Evolutionary conservation across 169 alveolate genomes (phyloP).

Genomic region (Eimeria acervulina): DNA sequence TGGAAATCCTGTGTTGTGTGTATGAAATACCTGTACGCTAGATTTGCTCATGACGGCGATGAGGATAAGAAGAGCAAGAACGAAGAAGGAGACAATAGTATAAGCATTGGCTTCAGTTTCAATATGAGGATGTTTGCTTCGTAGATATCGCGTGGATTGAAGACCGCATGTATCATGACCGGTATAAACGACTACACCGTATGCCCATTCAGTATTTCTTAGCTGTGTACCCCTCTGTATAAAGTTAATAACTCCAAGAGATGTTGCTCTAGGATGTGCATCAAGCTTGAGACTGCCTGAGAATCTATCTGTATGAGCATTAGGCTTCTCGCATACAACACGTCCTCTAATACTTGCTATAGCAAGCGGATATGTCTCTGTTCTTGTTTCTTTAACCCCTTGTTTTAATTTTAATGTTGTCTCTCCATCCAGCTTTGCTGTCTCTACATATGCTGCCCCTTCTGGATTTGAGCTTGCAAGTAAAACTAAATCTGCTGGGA

Average conservation of each 20-base stretch:
- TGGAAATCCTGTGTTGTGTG: too few species aligned
- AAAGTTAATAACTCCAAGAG: slow-evolving; percentile 62
- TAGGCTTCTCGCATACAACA: slow-evolving; percentile 80
- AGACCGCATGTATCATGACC: slow-evolving; percentile 97
- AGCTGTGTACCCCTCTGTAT: slow-evolving; percentile 89
- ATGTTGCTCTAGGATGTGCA: slow-evolving; percentile 76
- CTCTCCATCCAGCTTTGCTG: slow-evolving; percentile 98
- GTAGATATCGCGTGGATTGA: slow-evolving; percentile 34
- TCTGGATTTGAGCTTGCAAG: slow-evolving; percentile 93
- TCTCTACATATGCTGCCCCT: slow-evolving; percentile 97
- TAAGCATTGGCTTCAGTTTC: slow-evolving; percentile 73
- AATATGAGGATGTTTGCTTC: slow-evolving; percentile 64
- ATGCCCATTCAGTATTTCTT: slow-evolving; percentile 96
- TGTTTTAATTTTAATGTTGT: slow-evolving; percentile 95
- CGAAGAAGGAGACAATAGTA: slow-evolving; percentile 66
- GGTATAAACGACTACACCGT: slow-evolving; percentile 97
- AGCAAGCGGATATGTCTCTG: slow-evolving; percentile 72
- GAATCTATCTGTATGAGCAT: slow-evolving; percentile 62
- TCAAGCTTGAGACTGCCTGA: slow-evolving; percentile 83
- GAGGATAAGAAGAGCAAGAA: slow-evolving; percentile 51
- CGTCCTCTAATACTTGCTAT: slow-evolving; percentile 83
- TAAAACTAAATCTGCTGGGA: slow-evolving; percentile 96
- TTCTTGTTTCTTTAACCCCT: slow-evolving; percentile 90
- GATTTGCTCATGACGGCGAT: slow-evolving; percentile 78
- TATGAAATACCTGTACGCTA: slow-evolving; percentile 81